Evolutionary conservation across 352 stramenopile genomes (phyloP).

Genomic region (Phytophthora constricta): DNA sequence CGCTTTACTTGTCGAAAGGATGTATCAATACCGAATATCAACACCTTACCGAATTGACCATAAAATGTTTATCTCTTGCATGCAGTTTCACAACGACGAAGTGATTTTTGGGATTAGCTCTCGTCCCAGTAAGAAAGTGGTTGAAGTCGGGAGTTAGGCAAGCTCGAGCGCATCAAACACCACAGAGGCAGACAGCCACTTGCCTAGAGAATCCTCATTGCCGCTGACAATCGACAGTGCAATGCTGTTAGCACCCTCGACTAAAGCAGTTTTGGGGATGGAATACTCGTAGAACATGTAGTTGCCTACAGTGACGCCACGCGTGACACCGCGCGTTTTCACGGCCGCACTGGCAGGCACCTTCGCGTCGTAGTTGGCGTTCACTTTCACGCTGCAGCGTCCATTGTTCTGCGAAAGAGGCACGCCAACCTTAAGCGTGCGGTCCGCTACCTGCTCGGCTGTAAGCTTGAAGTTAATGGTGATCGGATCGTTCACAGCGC

Average conservation of each 20-base stretch:
- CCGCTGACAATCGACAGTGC: slow-evolving; percentile 51
- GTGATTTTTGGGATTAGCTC: too few relatives aligned
- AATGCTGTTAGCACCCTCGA: slow-evolving; percentile 46
- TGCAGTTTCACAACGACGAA: not conserved
- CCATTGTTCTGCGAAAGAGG: slow-evolving; percentile 52
- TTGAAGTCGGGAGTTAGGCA: slow-evolving; percentile 25
- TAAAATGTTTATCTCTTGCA: too few relatives aligned
- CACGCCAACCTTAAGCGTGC: slow-evolving; percentile 52
- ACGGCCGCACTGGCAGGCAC: slow-evolving; percentile 39
- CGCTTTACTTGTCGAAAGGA: too few relatives aligned
- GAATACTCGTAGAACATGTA: slow-evolving; percentile 59
- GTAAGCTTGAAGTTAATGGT: slow-evolving; percentile 50
- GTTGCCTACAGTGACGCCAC: slow-evolving; percentile 51
- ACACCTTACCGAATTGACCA: too few relatives aligned
- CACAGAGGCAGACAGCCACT: slow-evolving; percentile 53
- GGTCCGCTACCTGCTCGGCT: slow-evolving; percentile 28
- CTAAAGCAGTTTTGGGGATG: slow-evolving; percentile 44
- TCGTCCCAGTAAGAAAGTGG: too few relatives aligned
- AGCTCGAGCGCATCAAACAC: slow-evolving; percentile 63
- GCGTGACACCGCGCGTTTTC: slow-evolving; percentile 56
- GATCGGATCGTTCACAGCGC: slow-evolving; percentile 54
- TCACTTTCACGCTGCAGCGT: slow-evolving; percentile 47
- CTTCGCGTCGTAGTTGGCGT: slow-evolving; percentile 47
- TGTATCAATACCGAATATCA: too few relatives aligned
- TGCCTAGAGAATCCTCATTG: slow-evolving; percentile 40